phyloP scores from a whole-genome alignment of 345 rosid genomes.

The rapeseed (Brassica napus) region DNA sequence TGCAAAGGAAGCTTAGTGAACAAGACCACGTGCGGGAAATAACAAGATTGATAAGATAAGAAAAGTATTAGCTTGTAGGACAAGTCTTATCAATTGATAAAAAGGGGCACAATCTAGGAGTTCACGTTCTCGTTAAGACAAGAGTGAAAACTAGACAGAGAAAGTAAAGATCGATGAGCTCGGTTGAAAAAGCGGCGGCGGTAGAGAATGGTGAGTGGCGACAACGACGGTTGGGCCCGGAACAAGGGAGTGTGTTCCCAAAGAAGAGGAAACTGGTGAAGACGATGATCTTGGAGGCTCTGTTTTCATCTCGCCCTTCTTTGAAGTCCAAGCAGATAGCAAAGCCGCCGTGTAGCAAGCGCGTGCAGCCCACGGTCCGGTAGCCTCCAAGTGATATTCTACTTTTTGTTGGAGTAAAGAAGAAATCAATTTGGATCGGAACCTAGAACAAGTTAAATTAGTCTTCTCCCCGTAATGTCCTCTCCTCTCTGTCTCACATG shows the following conservation, averaged over 20 bases:
- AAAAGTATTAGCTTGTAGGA: not conserved
- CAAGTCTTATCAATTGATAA: conserved; percentile 10
- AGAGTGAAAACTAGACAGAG: not conserved
- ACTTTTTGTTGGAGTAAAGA: not conserved
- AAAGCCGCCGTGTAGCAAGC: conserved; percentile 4
- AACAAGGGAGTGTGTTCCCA: conserved; percentile 45
- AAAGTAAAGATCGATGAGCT: conserved; percentile 12
- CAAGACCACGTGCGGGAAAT: conserved; percentile 10
- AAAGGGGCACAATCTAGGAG: not conserved
- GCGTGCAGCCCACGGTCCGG: conserved; percentile 29
- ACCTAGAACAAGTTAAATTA: not conserved
- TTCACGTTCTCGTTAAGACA: not conserved
- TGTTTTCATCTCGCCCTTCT: conserved; percentile 19
- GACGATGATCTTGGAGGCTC: conserved; percentile 40
- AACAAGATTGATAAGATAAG: not conserved
- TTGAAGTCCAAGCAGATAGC: not conserved
- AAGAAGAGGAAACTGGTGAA: conserved; percentile 46
- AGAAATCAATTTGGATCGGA: not conserved
- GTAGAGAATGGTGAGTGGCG: conserved; percentile 24
- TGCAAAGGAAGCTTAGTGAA: not conserved
- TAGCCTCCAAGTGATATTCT: not conserved
- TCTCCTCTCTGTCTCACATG: not conserved
- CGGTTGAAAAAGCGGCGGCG: not conserved
- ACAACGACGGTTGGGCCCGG: conserved; percentile 14
- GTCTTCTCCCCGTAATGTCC: not conserved